phyloP scores from a whole-genome alignment of 805 yeast genomes.

The Kurtzmaniella fragi region DNA sequence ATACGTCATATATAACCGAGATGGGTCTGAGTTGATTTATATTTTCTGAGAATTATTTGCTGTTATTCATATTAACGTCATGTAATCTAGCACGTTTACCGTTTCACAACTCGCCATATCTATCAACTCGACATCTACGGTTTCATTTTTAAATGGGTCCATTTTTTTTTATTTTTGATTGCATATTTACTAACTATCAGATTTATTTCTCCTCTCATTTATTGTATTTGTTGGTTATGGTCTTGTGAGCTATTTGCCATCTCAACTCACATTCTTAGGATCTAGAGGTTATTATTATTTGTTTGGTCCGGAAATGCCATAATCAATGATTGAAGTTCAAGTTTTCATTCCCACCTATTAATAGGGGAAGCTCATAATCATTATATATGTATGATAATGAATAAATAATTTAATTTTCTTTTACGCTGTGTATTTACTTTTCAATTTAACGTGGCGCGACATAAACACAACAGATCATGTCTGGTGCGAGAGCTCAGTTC shows the following conservation, averaged over 20 bases:
- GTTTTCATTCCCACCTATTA: neutral
- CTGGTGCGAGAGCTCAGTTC: slow-evolving; percentile 42
- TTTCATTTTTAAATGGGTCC: neutral
- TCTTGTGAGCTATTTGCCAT: slow-evolving; percentile 16
- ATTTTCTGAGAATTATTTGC: too few species aligned
- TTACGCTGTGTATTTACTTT: neutral
- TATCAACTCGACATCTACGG: too few species aligned
- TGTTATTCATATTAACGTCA: too few species aligned
- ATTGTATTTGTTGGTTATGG: slow-evolving; percentile 23
- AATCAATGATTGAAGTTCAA: neutral
- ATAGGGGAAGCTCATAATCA: neutral
- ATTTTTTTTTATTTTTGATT: slow-evolving; percentile 2
- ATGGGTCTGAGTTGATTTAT: too few species aligned
- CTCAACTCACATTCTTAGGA: slow-evolving; percentile 22
- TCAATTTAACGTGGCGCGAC: slow-evolving; percentile 6
- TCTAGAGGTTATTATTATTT: slow-evolving; percentile 31
- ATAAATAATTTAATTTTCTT: neutral
- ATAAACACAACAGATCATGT: neutral
- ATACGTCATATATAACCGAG: too few species aligned
- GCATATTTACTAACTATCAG: slow-evolving; percentile 9
- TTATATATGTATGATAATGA: too few species aligned
- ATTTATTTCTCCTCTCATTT: slow-evolving; percentile 17
- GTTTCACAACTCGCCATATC: too few species aligned
- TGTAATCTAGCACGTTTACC: too few species aligned
- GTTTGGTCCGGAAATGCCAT: slow-evolving; percentile 19